Evolutionary conservation across 306 rosid genomes (phyloP).

Genomic region (Gynostemma pentaphyllum): DNA sequence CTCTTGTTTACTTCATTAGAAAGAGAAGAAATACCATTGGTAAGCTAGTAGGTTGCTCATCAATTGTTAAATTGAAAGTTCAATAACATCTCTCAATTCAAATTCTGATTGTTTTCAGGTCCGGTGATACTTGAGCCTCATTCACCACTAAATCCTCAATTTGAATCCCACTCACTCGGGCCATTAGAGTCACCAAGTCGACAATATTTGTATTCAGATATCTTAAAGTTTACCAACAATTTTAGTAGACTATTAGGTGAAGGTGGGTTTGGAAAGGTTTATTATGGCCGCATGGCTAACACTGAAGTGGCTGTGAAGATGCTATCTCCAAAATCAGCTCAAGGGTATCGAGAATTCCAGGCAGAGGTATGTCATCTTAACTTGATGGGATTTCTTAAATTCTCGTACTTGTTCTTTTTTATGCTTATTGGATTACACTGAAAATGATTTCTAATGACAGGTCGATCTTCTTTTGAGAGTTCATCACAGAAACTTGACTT

Average conservation of each 20-base stretch:
- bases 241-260: background rate
- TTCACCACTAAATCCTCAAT: background rate
- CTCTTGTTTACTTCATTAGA: slow-evolving; percentile 13
- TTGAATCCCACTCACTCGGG: background rate
- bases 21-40: slow-evolving; percentile 2
- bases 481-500: slow-evolving; percentile 27
- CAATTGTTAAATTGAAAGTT: background rate
- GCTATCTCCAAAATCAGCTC: slow-evolving; percentile 10
- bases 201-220: background rate
- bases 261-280: slow-evolving; percentile 10
- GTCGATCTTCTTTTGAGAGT: slow-evolving; percentile 16
- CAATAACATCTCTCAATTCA: background rate
- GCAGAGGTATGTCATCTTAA: background rate
- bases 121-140: background rate
- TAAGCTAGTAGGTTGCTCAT: background rate
- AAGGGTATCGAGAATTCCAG: slow-evolving; percentile 9
- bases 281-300: background rate
- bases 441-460: slow-evolving; percentile 3
- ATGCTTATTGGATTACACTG: background rate
- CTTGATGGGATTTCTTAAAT: background rate
- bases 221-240: background rate
- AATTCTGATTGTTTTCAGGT: background rate
- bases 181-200: background rate
- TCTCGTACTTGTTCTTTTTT: background rate
- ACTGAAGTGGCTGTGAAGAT: slow-evolving; percentile 7